Evolutionary conservation across 768 basidiomycete species (phyloP).

Genomic region (Solioccasus polychromus): DNA sequence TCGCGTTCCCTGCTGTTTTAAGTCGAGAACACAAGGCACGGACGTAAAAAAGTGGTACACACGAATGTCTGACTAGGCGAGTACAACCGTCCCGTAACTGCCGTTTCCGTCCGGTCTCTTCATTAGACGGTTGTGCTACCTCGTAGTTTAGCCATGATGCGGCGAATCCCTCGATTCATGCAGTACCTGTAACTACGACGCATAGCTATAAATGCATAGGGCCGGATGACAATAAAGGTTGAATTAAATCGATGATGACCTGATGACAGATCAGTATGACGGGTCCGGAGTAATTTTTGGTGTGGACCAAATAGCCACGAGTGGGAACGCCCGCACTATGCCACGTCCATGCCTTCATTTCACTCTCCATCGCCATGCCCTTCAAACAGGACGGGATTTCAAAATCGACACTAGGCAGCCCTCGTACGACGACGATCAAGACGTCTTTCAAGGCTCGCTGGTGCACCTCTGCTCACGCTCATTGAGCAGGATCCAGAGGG

Average conservation of each 20-base stretch:
- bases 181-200: too few species aligned
- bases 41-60: slow-evolving; percentile 2
- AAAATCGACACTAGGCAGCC: background rate
- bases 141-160: too few species aligned
- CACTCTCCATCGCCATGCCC: slow-evolving; percentile 11
- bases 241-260: slow-evolving; percentile 20
- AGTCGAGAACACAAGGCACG: slow-evolving; percentile 10
- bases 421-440: too few species aligned
- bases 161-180: too few species aligned
- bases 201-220: too few species aligned
- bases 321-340: slow-evolving; percentile 18
- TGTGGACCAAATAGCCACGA: slow-evolving; percentile 15
- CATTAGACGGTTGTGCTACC: too few species aligned
- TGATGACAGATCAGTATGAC: slow-evolving; percentile 14
- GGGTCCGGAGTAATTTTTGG: slow-evolving; percentile 8
- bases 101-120: too few species aligned
- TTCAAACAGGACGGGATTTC: background rate
- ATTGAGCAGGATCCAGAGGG: background rate
- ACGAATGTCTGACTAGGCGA: background rate
- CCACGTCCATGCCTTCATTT: slow-evolving; percentile 14
- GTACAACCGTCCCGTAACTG: too few species aligned
- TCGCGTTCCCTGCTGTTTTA: slow-evolving; percentile 16
- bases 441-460: background rate
- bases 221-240: too few species aligned
- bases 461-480: background rate